Base-by-base conservation (phyloP, 1,284 basidiomycete genomes). In the Mycosarcoma mackinlayi region DNA sequence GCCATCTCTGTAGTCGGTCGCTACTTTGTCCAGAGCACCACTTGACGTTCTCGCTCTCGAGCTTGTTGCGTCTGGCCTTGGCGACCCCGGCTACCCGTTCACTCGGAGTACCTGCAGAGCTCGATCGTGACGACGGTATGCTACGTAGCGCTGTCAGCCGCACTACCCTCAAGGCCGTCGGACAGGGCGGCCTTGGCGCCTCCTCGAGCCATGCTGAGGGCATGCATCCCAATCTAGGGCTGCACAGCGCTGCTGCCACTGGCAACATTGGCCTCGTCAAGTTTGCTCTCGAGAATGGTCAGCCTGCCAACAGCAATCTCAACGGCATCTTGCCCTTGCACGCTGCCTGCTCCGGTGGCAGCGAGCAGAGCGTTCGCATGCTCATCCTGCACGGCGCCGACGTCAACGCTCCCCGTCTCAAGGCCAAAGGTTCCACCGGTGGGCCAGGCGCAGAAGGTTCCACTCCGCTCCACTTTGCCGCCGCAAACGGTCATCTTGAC, bases 401-500 rank as follows among this genome's bases (percentile, higher is more conserved):
- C 28, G 71, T 75, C 42, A 78, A 79, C 27, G 69, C 73, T 6
- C 63, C 62, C 6, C 60, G 73, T 18, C 52, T 70, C 34, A 68
- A 68, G 27, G 58, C 40, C 21, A 67, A 71, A 38, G 52, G 70
- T 5, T 54, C 58, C 27, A 45, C 25, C 24, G 61, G 49, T 16
- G 63, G 63, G 3, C 70, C 74, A 4, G 78, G 79, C 44, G 65
- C 75, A 33, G 76, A 78, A 35, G 80, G 77, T 4, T 78, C 77
- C 16, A 77, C 78, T 4, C 64, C 79, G 3, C 68, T 82, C 16
- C 80, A 82, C 48, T 82, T 82, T 57, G 80, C 80, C 9, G 78
- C 80, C 6, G 79, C 78, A 30, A 76, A 77, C 24, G 79, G 79
- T 6, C 80, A 82, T 55, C 33, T 72, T 31, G 68, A 54, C 18